Evolutionary conservation across 345 rosid genomes (phyloP), one percentile per base, ranked within the genome.

Genomic region (Acer negundo): DNA sequence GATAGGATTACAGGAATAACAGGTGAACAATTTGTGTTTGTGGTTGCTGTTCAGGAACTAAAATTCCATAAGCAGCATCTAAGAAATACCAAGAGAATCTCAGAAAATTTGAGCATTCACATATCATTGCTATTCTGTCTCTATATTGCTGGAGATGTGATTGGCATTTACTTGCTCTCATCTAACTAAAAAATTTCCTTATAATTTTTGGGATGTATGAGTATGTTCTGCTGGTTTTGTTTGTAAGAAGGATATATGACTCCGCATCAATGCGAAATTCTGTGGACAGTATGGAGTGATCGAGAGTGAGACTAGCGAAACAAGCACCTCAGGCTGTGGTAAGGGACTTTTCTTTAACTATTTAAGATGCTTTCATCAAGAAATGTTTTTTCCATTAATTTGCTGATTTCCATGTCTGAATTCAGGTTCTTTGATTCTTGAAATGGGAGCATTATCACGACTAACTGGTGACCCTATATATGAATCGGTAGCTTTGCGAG

Each of bases 291-390:
- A 87, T 84, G 99, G 99, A 88, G 93, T 93, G 68, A 86, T 88
- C 81, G 88, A 87, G 82, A 83, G 87, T 72, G 98, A 95, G 87
- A 95, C 94, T 44, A 89, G 94, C 28, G 98, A 92, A 86, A 95
- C 99, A 77, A 95, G 99, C 90, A 92, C 99, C 70, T 95, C 98
- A 31, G 97, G 97, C 38, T 93, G 98, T 85, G 98, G 97, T 95
- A 84, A 89, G 90, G 75, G 72, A 74, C 72, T 81, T 59, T 67
- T 38, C 63, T 24, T 62, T 65, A 62, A 42, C 19, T 31, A n/a
- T 62, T 65, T 59, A 73, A 71, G 68, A 70, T 70, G 59, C 51
- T 49, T 62, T 22, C 62, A 28, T 28, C 40, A 5, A 51, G 69
- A 67, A 75, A 62, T 72, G 38, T 49, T 68, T 72, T 66, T 76